These are phyloP conservation scores for Sutorius eximius DNA, from an alignment of 1,284 basidiomycete species.

Conservation along the genomic window DNA sequence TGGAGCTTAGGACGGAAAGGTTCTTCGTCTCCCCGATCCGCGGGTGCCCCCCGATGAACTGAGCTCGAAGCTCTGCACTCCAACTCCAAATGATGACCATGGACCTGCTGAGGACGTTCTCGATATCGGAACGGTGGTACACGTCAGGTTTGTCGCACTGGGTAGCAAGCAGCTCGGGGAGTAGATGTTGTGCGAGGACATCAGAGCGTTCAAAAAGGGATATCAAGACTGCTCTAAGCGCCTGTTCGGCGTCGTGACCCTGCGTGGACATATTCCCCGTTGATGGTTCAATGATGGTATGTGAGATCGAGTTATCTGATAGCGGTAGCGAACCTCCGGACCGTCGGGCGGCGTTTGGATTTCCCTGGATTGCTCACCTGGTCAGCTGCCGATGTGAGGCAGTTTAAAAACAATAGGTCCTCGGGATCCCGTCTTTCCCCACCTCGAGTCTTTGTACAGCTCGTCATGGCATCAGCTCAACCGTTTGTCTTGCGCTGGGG, in stretches of 20 bases:
- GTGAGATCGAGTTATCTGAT: constrained; percentile 17
- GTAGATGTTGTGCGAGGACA: constrained; percentile 54
- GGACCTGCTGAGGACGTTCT: constrained; percentile 62
- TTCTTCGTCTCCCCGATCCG: constrained; percentile 81
- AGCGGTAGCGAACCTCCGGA: background rate
- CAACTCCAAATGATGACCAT: constrained; percentile 55
- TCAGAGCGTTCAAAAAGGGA: constrained; percentile 73
- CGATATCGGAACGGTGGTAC: constrained; percentile 26
- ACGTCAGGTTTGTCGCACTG: background rate
- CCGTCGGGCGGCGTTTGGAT: constrained; percentile 1
- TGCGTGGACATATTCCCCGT: constrained; percentile 9
- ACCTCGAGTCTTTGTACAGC: background rate
- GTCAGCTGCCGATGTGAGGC: background rate
- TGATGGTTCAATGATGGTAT: background rate
- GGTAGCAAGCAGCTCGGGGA: constrained; percentile 50
- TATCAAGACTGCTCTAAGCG: constrained; percentile 39
- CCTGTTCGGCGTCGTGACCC: constrained; percentile 38
- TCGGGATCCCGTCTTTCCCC: constrained; percentile 3
- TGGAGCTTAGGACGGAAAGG: constrained; percentile 70
- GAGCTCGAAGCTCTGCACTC: constrained; percentile 56
- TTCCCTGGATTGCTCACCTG: constrained; percentile 4
- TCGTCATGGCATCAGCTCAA: constrained; percentile 23
- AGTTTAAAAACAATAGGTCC: constrained; percentile 5
- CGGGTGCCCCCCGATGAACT: constrained; percentile 82
- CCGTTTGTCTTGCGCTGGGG: constrained; percentile 52